Evolutionary conservation across 23 red algal genomes (phyloP).

Genomic region (Pyropia haitanensis): DNA sequence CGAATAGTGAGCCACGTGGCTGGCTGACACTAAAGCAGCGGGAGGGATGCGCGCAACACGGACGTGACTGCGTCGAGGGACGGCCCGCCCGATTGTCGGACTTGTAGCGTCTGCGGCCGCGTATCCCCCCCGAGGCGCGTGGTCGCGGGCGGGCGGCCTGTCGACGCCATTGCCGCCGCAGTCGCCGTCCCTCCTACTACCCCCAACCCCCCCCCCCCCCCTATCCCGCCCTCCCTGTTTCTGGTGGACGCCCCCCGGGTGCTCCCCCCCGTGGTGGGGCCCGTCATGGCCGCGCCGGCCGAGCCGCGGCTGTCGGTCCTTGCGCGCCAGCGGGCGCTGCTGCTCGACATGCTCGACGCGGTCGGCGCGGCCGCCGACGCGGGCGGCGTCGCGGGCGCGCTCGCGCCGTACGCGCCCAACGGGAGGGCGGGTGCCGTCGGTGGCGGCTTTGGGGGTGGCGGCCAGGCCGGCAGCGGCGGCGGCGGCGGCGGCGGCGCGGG

Average conservation of each 20-base stretch:
- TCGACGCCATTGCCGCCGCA: neutral
- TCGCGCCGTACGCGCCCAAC: neutral
- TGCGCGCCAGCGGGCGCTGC: slow-evolving; percentile 24
- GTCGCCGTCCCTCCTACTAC: neutral
- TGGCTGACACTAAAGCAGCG: too few species aligned
- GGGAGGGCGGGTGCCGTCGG: too few species aligned
- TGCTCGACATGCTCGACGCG: slow-evolving; percentile 37
- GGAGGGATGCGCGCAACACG: too few species aligned
- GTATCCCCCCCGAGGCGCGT: too few species aligned
- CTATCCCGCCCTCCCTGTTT: too few species aligned
- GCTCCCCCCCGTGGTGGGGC: neutral
- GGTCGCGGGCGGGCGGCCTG: neutral
- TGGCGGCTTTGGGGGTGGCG: too few species aligned
- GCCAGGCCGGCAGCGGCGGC: slow-evolving; percentile 3
- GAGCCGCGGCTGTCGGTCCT: slow-evolving; percentile 28
- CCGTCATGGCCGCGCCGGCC: neutral
- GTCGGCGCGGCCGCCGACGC: slow-evolving; percentile 20
- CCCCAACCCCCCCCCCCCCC: neutral
- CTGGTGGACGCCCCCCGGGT: too few species aligned
- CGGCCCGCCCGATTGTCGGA: too few species aligned
- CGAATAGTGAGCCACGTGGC: too few species aligned
- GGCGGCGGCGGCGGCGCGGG: slow-evolving; percentile 8
- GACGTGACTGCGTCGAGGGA: too few species aligned
- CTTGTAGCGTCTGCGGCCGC: too few species aligned
- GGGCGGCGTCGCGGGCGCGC: slow-evolving; percentile 22